Evolutionary conservation across 2,329 filamentous ascomycete species (phyloP).

Genomic region (Phyllosticta ampelicida): DNA sequence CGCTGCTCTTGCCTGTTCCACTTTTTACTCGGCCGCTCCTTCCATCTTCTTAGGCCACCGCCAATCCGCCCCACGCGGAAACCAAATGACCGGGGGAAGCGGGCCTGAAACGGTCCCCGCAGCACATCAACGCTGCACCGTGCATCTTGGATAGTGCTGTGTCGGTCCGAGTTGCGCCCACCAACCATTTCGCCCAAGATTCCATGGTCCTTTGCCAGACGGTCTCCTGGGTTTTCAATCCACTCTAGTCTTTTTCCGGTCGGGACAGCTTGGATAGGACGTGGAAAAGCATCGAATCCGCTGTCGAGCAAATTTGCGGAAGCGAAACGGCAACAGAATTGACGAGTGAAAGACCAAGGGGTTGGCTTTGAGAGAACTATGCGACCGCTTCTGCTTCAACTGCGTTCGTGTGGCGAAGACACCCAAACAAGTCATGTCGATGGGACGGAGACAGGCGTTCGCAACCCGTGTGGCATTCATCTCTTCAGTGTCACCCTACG

Average conservation of each 20-base stretch:
- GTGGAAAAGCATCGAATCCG: too few relatives aligned
- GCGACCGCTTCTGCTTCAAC: too few relatives aligned
- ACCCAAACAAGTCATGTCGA: too few relatives aligned
- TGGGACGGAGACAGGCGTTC: background rate
- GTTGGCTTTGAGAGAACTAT: background rate
- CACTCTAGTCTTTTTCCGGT: background rate
- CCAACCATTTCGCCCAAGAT: background rate
- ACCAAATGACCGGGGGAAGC: background rate
- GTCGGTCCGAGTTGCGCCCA: background rate
- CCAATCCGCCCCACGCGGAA: background rate
- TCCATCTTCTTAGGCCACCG: background rate
- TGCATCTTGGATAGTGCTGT: background rate
- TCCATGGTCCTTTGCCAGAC: too few relatives aligned
- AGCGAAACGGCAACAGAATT: background rate
- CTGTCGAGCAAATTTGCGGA: too few relatives aligned
- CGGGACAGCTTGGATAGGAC: background rate
- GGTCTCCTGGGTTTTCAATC: too few relatives aligned
- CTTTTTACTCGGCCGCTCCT: background rate
- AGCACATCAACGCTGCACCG: background rate
- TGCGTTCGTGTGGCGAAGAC: too few relatives aligned
- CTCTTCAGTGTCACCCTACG: background rate
- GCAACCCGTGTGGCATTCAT: background rate
- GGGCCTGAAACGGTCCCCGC: background rate
- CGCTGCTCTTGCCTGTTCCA: background rate
- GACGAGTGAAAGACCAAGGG: background rate